Evolutionary conservation across 768 basidiomycete species (phyloP), one percentile per base, ranked within the genome.

Genomic region (Boletus rubescentipes): DNA sequence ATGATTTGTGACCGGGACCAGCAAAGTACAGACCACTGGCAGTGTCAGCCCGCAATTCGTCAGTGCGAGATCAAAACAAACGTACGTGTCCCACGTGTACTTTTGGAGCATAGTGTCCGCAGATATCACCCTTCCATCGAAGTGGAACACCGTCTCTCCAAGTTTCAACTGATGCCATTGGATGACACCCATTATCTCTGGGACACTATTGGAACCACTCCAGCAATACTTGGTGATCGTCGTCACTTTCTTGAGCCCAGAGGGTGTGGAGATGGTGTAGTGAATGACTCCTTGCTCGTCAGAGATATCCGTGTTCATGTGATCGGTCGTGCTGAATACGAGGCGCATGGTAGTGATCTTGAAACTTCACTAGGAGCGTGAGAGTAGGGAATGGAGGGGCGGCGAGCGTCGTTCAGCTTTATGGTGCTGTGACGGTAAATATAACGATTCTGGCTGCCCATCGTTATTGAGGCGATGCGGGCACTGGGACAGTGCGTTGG

Each of bases 11-110:
- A 50, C 73, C 66, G 0, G 63, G 69, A 11, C 70, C 74, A 23
- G 52, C 53, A 46, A 75, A 75, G 16, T 67, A 59, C n/a, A 67
- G 70, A 26, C 64, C 63, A 29, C 73, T 74, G 34, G 9, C 9
- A 6, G 4, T 31, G 30, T 44, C 35, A 8, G 12, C 11, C 15
- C 43, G 1, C 23, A 26, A 26, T 6, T 3, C 26, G 26, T 3
- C 15, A n/a, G n/a, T n/a, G n/a, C n/a, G n/a, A n/a, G n/a, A 20
- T 16, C 10, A 34, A 41, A 37, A 34, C 5, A 7, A 32, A 57
- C 64, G 21, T 36, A 67, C 64, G 48, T 58, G 30, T 38, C 53
- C 61, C 64, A 68, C 4, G 29, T 0, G 1, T 55, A 62, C 21
- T 49, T 44, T 23, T 38, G 41, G 12, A 67, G 44, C 61, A 64